Base-by-base conservation (phyloP, 2,329 filamentous ascomycete genomes). In the Alternaria sp. region DNA sequence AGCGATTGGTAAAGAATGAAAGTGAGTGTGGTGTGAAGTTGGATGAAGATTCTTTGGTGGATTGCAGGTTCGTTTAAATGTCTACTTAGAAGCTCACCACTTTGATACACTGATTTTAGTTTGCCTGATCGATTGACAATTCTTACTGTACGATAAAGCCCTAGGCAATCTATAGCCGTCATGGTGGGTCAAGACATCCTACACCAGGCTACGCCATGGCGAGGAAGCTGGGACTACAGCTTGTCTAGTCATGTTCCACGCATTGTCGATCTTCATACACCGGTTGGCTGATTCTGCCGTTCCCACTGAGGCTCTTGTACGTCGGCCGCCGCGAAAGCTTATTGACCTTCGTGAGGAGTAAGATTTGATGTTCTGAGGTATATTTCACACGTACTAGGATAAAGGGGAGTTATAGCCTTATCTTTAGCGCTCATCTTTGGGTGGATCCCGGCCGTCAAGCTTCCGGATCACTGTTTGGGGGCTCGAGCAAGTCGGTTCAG, bases 11-110 rank as follows among this genome's bases (percentile, higher is more conserved):
- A 46, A 33, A 21, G 41, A 44, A 44, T 17, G 17, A 48, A 42
- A 49, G 13, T 41, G 55, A 58, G 24, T 40, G 42, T 53, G 49
- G 48, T 49, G 52, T 26, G 52, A 48, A 50, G 48, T 51, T 56
- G 48, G 48, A 56, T 52, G 33, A 45, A 39, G 54, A 40, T 24
- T 26, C 9, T 21, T 34, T 13, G 33, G 33, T 13, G 33, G 54
- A 21, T 6, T 52, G 10, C 31, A 24, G 26, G 14, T 33, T 45
- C 40, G 49, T 52, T 56, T 56, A 56, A 52, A 56, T 56, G 39
- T 33, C 31, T 21, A 37, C 13, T 10, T 9, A 14, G 48, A 28
- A 21, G 24, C 40, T n/a, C 28, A n/a, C 29, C 23, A 48, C 29
- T 36, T 34, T 48, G 21, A 48, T 36, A 48, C 21, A 34, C 24